Percentiles rank a stretch among this genome's conserved stretches.
Conservation (phyloP, 495 filamentous ascomycete genomes). For the Penicilliopsis zonata region DNA sequence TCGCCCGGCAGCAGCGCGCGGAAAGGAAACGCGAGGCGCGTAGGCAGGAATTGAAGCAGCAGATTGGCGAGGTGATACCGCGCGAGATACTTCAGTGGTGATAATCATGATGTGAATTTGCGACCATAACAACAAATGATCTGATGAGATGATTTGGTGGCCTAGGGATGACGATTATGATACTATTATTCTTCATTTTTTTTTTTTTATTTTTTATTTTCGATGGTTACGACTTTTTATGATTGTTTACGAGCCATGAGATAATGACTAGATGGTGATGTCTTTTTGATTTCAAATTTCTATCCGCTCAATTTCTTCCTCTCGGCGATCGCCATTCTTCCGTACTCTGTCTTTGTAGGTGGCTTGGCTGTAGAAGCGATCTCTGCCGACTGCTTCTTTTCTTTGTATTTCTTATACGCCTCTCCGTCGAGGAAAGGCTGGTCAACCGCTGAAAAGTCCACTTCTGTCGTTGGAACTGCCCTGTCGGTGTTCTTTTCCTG, state of each 20-base stretch:
- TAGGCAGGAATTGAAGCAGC: conserved; percentile 51
- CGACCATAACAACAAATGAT: conserved; percentile 1
- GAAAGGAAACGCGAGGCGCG: conserved; percentile 46
- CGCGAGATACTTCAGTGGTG: conserved; percentile 21
- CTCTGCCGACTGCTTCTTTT: conserved; percentile 6
- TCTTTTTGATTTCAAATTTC: conserved; percentile 1
- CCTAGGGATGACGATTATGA: not conserved
- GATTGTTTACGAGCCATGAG: conserved; percentile 11
- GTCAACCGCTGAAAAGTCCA: conserved; percentile 11
- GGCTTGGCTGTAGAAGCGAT: not conserved
- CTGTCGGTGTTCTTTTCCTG: not conserved
- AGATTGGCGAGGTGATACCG: conserved; percentile 41
- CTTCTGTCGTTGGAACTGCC: conserved; percentile 2
- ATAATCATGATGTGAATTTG: conserved; percentile 4
- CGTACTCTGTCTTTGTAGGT: conserved; percentile 16
- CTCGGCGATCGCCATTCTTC: conserved; percentile 20
- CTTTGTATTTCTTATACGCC: not conserved
- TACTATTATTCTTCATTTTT: conserved; percentile 1
- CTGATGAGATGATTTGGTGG: conserved; percentile 8
- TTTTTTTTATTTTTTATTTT: conserved; percentile 7
- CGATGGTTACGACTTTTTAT: not conserved
- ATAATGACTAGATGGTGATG: conserved; percentile 2
- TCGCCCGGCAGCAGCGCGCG: conserved; percentile 46
- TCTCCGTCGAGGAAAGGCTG: conserved; percentile 21
- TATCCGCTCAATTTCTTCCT: conserved; percentile 13